Evolutionary conservation across 306 rosid genomes (phyloP).

Genomic region (Cicer judaicum): DNA sequence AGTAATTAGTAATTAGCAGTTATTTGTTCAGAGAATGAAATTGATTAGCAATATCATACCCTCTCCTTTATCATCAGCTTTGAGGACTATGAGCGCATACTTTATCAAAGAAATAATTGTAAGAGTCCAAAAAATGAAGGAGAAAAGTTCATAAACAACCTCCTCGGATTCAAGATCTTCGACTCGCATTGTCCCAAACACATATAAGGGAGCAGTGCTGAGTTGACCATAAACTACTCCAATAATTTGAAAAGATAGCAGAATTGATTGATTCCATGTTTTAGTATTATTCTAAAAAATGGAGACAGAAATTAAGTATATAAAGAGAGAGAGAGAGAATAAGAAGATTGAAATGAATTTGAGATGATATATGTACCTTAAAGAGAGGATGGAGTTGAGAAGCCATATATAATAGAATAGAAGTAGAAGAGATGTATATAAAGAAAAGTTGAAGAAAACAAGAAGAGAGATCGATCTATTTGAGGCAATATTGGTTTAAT

Average conservation of each 20-base stretch:
- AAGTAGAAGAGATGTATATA: too few relatives aligned
- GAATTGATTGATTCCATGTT: constrained; percentile 68
- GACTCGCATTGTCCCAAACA: constrained; percentile 61
- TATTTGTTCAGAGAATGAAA: neutral
- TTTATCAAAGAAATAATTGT: constrained; percentile 66
- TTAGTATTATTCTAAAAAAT: constrained; percentile 12
- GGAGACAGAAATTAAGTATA: too few relatives aligned
- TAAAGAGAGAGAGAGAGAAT: too few relatives aligned
- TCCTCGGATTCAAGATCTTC: constrained; percentile 51
- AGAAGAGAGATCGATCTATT: too few relatives aligned
- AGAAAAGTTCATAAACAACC: constrained; percentile 64
- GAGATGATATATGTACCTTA: too few relatives aligned
- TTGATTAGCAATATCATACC: constrained; percentile 34
- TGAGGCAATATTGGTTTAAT: too few relatives aligned
- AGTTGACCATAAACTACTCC: constrained; percentile 85
- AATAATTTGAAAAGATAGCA: constrained; percentile 76
- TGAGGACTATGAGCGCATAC: constrained; percentile 68
- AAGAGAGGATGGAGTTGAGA: too few relatives aligned
- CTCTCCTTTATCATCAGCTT: constrained; percentile 77
- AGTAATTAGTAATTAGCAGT: too few relatives aligned
- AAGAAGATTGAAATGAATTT: too few relatives aligned
- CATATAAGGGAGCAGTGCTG: constrained; percentile 79
- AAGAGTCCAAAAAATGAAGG: constrained; percentile 82
- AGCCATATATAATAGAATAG: too few relatives aligned
- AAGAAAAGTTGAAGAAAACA: too few relatives aligned